These are phyloP conservation scores for Trichosporon inkin DNA, from an alignment of 1,284 basidiomycete genomes.

Conservation along the genomic window DNA sequence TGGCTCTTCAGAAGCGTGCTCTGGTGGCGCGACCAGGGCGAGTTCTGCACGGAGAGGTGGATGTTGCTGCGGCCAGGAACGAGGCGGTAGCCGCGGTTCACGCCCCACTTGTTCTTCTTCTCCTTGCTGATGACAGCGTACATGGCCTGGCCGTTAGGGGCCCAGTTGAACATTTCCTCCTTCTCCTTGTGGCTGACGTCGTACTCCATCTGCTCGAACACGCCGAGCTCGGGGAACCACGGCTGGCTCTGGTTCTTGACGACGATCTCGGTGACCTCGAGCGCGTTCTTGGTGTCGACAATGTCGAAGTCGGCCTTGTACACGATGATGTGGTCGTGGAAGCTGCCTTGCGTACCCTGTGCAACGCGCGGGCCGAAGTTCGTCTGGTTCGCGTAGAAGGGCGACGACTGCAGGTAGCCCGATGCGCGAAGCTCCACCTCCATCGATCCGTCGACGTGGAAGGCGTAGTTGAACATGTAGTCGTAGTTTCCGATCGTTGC, in stretches of 20 bases:
- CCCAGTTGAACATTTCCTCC: constrained; percentile 21
- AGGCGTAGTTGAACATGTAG: constrained; percentile 59
- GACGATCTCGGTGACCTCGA: constrained; percentile 47
- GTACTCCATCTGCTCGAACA: constrained; percentile 55
- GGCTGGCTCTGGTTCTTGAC: neutral
- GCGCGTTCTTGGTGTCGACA: constrained; percentile 58
- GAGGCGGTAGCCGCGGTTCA: constrained; percentile 53
- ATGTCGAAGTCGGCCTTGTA: constrained; percentile 61
- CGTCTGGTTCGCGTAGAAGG: constrained; percentile 56
- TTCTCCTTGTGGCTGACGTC: constrained; percentile 53
- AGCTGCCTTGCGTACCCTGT: constrained; percentile 10
- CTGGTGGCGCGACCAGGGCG: neutral
- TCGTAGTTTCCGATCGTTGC: constrained; percentile 61
- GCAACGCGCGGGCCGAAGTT: constrained; percentile 59
- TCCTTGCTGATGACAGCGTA: constrained; percentile 36
- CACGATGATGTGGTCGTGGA: constrained; percentile 68
- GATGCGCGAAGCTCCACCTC: constrained; percentile 63
- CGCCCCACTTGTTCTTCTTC: constrained; percentile 55
- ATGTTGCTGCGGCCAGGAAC: constrained; percentile 28
- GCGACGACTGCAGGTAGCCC: constrained; percentile 63
- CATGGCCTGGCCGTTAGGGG: constrained; percentile 39
- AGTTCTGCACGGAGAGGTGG: constrained; percentile 36
- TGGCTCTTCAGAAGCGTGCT: constrained; percentile 38
- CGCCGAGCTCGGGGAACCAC: constrained; percentile 4
- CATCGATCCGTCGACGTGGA: constrained; percentile 63